A percentile compares a stretch with the other conserved stretches of the same genome.
phyloP scores from a whole-genome alignment of 2,329 filamentous ascomycete species.

The Dactylellina sp. region DNA sequence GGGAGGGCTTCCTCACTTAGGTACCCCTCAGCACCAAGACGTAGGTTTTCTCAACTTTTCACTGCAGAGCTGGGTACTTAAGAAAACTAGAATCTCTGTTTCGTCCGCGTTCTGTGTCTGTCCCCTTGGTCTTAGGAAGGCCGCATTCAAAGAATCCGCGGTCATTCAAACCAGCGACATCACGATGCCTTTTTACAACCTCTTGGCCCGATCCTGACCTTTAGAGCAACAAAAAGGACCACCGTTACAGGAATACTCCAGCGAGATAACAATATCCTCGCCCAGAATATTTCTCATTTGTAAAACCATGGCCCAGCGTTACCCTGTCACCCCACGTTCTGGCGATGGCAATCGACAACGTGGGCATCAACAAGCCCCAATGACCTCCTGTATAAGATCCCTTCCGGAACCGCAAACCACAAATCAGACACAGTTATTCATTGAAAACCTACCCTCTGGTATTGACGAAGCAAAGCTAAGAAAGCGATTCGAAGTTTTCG shows the following conservation, averaged over 20 bases:
- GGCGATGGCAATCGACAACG: slow-evolving; percentile 25
- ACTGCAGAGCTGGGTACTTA: too few relatives aligned
- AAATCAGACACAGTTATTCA: slow-evolving; percentile 34
- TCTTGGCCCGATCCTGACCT: too few relatives aligned
- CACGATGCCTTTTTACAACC: too few relatives aligned
- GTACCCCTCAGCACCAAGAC: background rate
- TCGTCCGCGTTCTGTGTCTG: too few relatives aligned
- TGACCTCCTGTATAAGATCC: slow-evolving; percentile 7
- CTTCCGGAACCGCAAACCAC: slow-evolving; percentile 4
- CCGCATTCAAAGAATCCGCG: too few relatives aligned
- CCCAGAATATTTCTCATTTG: background rate
- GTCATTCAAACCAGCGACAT: too few relatives aligned
- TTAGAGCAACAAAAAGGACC: too few relatives aligned
- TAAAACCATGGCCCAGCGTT: slow-evolving; percentile 45
- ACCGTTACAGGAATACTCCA: background rate
- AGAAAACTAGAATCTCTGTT: too few relatives aligned
- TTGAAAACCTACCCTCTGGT: slow-evolving; percentile 38
- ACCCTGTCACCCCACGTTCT: slow-evolving; percentile 14
- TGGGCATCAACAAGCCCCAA: slow-evolving; percentile 20
- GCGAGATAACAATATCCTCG: background rate
- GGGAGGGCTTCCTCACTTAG: background rate
- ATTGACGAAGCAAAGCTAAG: slow-evolving; percentile 47
- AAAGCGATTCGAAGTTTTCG: slow-evolving; percentile 55
- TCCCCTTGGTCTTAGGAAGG: too few relatives aligned
- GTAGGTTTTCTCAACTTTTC: too few relatives aligned